These are phyloP conservation scores for Colletotrichum scovillei DNA, from an alignment of 2,329 filamentous ascomycete species.

Conservation along the genomic window DNA sequence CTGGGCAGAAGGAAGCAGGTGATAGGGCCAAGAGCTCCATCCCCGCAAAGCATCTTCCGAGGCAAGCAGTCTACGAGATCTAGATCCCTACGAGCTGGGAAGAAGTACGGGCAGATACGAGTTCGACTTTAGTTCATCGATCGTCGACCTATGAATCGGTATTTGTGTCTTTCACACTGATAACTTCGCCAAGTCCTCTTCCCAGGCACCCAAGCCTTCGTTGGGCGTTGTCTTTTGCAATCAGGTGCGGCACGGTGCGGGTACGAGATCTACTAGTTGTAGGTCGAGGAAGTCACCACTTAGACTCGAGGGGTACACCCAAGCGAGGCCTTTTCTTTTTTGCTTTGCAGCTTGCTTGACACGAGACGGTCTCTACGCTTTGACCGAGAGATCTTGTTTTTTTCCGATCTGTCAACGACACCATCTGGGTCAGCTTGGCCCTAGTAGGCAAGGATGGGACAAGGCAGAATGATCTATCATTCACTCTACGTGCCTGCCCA, in stretches of 20 bases:
- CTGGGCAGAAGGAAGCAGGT: slow-evolving; percentile 9
- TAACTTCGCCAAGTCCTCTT: background rate
- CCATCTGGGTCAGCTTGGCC: background rate
- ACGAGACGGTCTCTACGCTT: background rate
- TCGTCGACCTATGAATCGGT: background rate
- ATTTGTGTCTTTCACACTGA: background rate
- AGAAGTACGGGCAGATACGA: background rate
- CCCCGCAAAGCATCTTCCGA: background rate
- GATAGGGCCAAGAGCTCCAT: background rate
- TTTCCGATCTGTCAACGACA: slow-evolving; percentile 15
- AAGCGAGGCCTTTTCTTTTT: background rate
- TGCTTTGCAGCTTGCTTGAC: background rate
- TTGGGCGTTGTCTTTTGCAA: background rate
- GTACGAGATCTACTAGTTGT: slow-evolving; percentile 21
- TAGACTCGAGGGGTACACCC: background rate
- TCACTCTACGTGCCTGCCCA: background rate
- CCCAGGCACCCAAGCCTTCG: background rate
- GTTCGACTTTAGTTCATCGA: background rate
- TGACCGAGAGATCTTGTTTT: background rate
- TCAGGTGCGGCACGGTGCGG: background rate
- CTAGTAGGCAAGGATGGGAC: slow-evolving; percentile 11
- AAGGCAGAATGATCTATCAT: slow-evolving; percentile 1
- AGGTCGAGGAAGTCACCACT: slow-evolving; percentile 3
- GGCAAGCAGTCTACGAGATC: background rate
- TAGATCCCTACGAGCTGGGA: background rate